Percentiles rank a stretch among this genome's conserved stretches.
These are phyloP conservation scores for Jamesozyma jinghongensis DNA, from an alignment of 805 yeast species.

Conservation along the genomic window DNA sequence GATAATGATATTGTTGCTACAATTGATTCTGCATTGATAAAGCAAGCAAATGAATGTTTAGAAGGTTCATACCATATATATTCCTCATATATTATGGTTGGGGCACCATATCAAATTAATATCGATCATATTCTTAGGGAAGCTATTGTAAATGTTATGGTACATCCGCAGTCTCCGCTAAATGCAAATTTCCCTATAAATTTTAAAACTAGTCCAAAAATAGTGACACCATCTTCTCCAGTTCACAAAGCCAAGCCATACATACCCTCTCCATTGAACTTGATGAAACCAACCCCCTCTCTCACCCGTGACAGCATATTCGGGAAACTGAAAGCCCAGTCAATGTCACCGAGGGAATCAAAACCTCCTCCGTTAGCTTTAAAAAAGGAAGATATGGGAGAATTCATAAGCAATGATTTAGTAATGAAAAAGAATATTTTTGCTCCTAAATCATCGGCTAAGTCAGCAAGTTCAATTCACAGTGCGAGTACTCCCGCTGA, in stretches of 20 bases:
- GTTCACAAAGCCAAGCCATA: too few relatives aligned
- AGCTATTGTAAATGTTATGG: conserved; percentile 34
- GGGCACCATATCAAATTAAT: conserved; percentile 63
- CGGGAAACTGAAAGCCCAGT: background rate
- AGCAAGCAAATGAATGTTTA: conserved; percentile 45
- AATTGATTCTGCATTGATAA: conserved; percentile 33
- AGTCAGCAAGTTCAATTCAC: background rate
- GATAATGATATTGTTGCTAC: conserved; percentile 25
- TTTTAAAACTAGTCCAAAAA: background rate
- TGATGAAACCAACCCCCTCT: background rate
- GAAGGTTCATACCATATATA: conserved; percentile 57
- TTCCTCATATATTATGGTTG: conserved; percentile 52
- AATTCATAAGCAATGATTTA: background rate
- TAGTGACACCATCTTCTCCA: background rate
- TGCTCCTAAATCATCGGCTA: background rate
- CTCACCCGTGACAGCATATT: background rate
- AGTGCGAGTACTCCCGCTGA: conserved; percentile 5
- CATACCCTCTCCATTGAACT: background rate
- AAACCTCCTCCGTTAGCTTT: conserved; percentile 5
- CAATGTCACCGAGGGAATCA: conserved; percentile 1
- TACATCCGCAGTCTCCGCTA: conserved; percentile 32
- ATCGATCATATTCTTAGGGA: conserved; percentile 47
- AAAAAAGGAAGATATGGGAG: background rate
- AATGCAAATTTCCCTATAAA: conserved; percentile 1
- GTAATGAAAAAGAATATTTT: background rate